Conservation (phyloP, 371 early-diverging fungal genomes). For the Mucor racemosus region DNA sequence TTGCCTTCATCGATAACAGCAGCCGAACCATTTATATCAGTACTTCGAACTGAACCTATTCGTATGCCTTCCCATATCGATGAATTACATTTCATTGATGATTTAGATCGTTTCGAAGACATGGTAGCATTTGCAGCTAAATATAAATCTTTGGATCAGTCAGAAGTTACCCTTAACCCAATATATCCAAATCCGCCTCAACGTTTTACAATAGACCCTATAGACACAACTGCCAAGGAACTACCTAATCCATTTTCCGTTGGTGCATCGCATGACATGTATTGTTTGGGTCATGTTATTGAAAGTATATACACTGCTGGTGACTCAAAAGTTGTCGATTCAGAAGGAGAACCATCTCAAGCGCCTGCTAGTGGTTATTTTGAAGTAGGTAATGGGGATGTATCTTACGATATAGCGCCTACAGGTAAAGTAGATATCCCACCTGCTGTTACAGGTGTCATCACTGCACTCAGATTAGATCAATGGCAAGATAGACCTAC, state of each 20-base stretch:
- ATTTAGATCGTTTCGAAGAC: constrained; percentile 62
- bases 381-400: constrained; percentile 44
- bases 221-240: background rate
- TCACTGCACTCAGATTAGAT: constrained; percentile 44
- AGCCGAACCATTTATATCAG: constrained; percentile 35
- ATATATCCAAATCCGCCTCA: constrained; percentile 26
- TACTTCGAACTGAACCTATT: constrained; percentile 60
- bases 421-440: constrained; percentile 41
- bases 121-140: constrained; percentile 58
- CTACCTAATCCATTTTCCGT: constrained; percentile 30
- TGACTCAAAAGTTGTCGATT: constrained; percentile 37
- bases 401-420: constrained; percentile 44
- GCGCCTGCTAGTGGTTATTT: constrained; percentile 39
- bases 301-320: constrained; percentile 53
- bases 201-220: constrained; percentile 41
- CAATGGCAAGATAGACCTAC: constrained; percentile 61
- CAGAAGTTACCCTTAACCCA: constrained; percentile 26
- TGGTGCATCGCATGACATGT: constrained; percentile 60
- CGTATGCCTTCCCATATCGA: constrained; percentile 47
- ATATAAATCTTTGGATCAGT: constrained; percentile 46
- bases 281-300: constrained; percentile 58
- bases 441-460: constrained; percentile 51
- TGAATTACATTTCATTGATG: constrained; percentile 58
- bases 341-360: constrained; percentile 31
- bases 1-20: constrained; percentile 22